phyloP scores from a whole-genome alignment of 306 rosid species.

The Oxytropis ochrocephala region DNA sequence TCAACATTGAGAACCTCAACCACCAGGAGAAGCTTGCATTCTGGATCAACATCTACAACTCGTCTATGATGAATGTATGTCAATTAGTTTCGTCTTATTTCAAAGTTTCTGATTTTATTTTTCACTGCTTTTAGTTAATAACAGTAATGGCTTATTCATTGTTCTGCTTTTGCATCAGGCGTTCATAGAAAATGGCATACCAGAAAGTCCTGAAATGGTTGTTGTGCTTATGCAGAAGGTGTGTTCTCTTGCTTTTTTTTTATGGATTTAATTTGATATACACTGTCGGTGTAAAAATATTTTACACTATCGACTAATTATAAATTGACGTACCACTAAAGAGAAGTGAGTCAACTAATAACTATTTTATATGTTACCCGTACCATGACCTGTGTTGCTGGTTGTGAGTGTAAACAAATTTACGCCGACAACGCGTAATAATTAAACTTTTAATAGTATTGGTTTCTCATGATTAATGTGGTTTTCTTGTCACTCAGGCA shows the following conservation, averaged over 20 bases:
- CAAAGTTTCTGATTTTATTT: neutral
- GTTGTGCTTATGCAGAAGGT: slow-evolving; percentile 76
- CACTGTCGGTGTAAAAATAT: too few relatives aligned
- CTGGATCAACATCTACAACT: slow-evolving; percentile 93
- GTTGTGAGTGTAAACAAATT: too few relatives aligned
- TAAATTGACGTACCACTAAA: too few relatives aligned
- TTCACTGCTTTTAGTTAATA: neutral
- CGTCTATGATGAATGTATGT: slow-evolving; percentile 89
- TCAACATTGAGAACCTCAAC: slow-evolving; percentile 51
- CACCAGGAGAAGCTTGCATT: slow-evolving; percentile 96
- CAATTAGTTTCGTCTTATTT: neutral
- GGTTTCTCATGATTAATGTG: slow-evolving; percentile 11
- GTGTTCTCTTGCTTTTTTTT: neutral
- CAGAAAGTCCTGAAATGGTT: slow-evolving; percentile 72
- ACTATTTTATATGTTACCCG: too few relatives aligned
- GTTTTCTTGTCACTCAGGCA: slow-evolving; percentile 49
- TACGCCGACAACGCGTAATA: too few relatives aligned
- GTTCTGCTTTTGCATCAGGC: slow-evolving; percentile 49
- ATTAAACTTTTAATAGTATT: too few relatives aligned
- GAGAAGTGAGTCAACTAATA: too few relatives aligned
- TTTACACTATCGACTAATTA: too few relatives aligned
- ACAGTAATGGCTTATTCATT: neutral
- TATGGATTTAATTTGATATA: too few relatives aligned
- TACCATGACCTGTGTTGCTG: too few relatives aligned
- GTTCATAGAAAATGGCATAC: slow-evolving; percentile 70